These are phyloP conservation scores for Boletus edulis DNA, from an alignment of 768 basidiomycete genomes.

Conservation along the genomic window DNA sequence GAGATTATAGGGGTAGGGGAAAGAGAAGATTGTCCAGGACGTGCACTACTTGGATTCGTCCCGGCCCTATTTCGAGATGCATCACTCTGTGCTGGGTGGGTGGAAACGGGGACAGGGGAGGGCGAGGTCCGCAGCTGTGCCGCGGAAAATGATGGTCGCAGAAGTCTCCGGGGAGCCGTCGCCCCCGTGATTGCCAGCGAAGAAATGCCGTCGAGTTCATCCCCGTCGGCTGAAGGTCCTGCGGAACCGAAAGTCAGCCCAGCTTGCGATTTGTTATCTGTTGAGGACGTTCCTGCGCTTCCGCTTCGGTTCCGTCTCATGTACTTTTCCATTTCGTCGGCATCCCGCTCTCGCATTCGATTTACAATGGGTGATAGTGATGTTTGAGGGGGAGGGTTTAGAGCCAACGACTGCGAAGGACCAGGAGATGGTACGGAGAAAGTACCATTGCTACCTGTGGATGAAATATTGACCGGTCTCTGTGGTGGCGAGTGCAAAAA, in stretches of 20 bases:
- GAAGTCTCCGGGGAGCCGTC: conserved; percentile 52
- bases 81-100: conserved; percentile 41
- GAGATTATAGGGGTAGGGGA: conserved; percentile 41
- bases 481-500: conserved; percentile 45
- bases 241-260: conserved; percentile 46
- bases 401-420: conserved; percentile 34
- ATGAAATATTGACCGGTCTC: conserved; percentile 28
- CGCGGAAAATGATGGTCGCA: conserved; percentile 76
- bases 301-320: conserved; percentile 80
- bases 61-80: conserved; percentile 57
- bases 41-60: conserved; percentile 55
- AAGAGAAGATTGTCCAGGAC: conserved; percentile 42
- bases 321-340: conserved; percentile 87
- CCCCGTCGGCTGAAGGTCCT: conserved; percentile 52
- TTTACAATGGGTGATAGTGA: conserved; percentile 75
- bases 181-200: conserved; percentile 49
- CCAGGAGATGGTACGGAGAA: conserved; percentile 38
- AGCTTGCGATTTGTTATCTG: conserved; percentile 64
- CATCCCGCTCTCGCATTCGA: conserved; percentile 81
- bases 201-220: conserved; percentile 50
- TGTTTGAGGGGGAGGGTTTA: conserved; percentile 37
- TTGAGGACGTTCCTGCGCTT: conserved; percentile 69
- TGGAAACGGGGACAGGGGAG: conserved; percentile 33
- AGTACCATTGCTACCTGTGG: conserved; percentile 36
- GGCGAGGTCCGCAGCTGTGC: conserved; percentile 64